These are phyloP conservation scores for Phytophthora pinifolia DNA, from an alignment of 352 stramenopile species.

Conservation along the genomic window DNA sequence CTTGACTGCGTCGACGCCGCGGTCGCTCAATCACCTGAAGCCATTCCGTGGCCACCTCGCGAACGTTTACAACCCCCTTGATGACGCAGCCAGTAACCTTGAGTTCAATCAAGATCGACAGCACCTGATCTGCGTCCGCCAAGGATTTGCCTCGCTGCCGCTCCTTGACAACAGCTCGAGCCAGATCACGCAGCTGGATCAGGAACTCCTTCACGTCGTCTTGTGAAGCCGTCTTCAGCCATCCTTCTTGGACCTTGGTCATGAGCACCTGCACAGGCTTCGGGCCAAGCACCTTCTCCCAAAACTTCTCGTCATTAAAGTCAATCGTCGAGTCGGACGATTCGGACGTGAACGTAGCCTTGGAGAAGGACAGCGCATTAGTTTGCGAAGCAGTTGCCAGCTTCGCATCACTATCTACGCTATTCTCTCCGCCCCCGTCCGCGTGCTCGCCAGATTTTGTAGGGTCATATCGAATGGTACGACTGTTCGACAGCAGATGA, in stretches of 20 bases:
- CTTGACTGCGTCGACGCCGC: slow-evolving; percentile 82
- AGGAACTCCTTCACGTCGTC: slow-evolving; percentile 86
- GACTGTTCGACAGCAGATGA: slow-evolving; percentile 79
- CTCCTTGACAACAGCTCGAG: slow-evolving; percentile 81
- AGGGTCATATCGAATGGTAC: slow-evolving; percentile 87
- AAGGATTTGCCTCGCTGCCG: slow-evolving; percentile 82
- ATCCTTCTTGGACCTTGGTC: slow-evolving; percentile 88
- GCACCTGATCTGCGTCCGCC: slow-evolving; percentile 80
- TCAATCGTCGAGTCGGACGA: slow-evolving; percentile 87
- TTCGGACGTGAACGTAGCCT: slow-evolving; percentile 87
- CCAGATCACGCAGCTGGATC: slow-evolving; percentile 73
- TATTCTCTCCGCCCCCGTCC: slow-evolving; percentile 39
- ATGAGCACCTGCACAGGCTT: slow-evolving; percentile 87
- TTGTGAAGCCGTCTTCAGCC: slow-evolving; percentile 63
- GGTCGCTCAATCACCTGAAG: slow-evolving; percentile 88
- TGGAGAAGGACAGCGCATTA: slow-evolving; percentile 85
- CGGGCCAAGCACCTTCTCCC: slow-evolving; percentile 88
- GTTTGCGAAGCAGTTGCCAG: slow-evolving; percentile 45
- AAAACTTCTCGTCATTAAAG: slow-evolving; percentile 91
- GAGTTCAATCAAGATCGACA: slow-evolving; percentile 87
- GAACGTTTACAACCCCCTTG: slow-evolving; percentile 76
- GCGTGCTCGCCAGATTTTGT: slow-evolving; percentile 48
- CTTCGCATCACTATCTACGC: slow-evolving; percentile 40
- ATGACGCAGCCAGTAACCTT: slow-evolving; percentile 84
- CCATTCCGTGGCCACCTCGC: slow-evolving; percentile 74